Evolutionary conservation across 1,139 yeast genomes (phyloP).

Genomic region (Candida sanyaensis): DNA sequence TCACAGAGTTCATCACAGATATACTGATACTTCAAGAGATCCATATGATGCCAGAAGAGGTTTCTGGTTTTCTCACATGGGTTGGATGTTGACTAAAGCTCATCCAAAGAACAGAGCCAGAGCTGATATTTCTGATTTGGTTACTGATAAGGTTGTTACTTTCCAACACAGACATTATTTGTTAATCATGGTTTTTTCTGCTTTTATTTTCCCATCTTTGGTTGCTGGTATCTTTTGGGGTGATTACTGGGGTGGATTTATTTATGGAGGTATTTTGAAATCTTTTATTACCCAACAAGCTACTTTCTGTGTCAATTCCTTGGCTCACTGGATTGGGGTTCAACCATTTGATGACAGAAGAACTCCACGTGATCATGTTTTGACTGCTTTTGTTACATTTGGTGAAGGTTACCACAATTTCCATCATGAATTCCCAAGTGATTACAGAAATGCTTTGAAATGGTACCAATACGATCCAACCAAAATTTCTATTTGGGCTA

Average conservation of each 20-base stretch:
- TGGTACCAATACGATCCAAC: conserved; percentile 99
- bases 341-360: conserved; percentile 98
- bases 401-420: conserved; percentile 99
- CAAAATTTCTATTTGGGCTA: conserved; percentile 69
- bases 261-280: conserved; percentile 88
- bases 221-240: conserved; percentile 82
- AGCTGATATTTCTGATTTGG: conserved; percentile 92
- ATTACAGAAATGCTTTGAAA: conserved; percentile 94
- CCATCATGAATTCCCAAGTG: conserved; percentile 99
- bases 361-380: conserved; percentile 93
- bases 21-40: conserved; percentile 94
- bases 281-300: conserved; percentile 91
- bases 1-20: conserved; percentile 96
- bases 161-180: conserved; percentile 94
- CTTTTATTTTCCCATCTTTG: conserved; percentile 72
- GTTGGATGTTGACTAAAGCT: conserved; percentile 95
- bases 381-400: conserved; percentile 92
- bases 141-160: conserved; percentile 86
- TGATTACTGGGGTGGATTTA: conserved; percentile 90
- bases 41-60: conserved; percentile 98
- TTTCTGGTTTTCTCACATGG: conserved; percentile 94
- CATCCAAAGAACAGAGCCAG: conserved; percentile 95
- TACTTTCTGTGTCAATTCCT: conserved; percentile 96
- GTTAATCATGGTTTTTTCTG: conserved; percentile 62
- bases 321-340: conserved; percentile 97